A percentile compares a stretch with the other conserved stretches of the same genome.
Evolutionary conservation across 2,329 filamentous ascomycete genomes (phyloP).

Genomic region (Cladophialophora yegresii): DNA sequence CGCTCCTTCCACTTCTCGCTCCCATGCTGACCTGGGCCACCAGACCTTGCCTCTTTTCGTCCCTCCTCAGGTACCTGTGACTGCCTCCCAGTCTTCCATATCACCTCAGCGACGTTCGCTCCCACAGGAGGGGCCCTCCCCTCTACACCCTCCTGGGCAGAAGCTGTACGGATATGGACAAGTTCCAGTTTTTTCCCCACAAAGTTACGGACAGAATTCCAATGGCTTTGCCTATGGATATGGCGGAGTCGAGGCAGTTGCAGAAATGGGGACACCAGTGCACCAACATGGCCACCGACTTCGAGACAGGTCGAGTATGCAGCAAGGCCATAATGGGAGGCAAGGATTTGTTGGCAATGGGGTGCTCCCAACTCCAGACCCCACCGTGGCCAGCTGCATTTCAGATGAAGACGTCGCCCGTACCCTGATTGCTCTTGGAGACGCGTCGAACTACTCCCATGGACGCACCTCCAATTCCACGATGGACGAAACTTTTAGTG

Average conservation of each 20-base stretch:
- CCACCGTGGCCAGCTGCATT: constrained; percentile 95
- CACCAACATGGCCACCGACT: constrained; percentile 64
- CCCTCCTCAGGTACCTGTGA: constrained; percentile 87
- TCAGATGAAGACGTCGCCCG: constrained; percentile 98
- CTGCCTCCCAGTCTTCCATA: constrained; percentile 95
- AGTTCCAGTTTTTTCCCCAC: constrained; percentile 74
- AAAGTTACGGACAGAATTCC: constrained; percentile 66
- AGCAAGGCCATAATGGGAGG: constrained; percentile 50
- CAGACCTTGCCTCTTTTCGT: constrained; percentile 96
- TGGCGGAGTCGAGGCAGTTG: constrained; percentile 21
- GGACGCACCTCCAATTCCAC: constrained; percentile 92
- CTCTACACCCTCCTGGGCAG: constrained; percentile 73
- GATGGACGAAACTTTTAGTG: constrained; percentile 89
- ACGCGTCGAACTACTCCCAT: constrained; percentile 90
- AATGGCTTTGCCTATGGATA: constrained; percentile 40
- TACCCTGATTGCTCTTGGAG: constrained; percentile 92
- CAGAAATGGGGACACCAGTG: constrained; percentile 37
- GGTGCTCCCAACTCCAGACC: constrained; percentile 87
- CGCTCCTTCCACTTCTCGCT: constrained; percentile 18
- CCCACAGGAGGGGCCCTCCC: constrained; percentile 69
- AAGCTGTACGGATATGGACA: constrained; percentile 65
- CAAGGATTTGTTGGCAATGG: constrained; percentile 52
- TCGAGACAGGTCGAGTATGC: constrained; percentile 55
- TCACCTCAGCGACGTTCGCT: constrained; percentile 84
- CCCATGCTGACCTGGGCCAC: constrained; percentile 34